Conservation (phyloP, 352 stramenopile genomes). For the Phytophthora sojae region DNA sequence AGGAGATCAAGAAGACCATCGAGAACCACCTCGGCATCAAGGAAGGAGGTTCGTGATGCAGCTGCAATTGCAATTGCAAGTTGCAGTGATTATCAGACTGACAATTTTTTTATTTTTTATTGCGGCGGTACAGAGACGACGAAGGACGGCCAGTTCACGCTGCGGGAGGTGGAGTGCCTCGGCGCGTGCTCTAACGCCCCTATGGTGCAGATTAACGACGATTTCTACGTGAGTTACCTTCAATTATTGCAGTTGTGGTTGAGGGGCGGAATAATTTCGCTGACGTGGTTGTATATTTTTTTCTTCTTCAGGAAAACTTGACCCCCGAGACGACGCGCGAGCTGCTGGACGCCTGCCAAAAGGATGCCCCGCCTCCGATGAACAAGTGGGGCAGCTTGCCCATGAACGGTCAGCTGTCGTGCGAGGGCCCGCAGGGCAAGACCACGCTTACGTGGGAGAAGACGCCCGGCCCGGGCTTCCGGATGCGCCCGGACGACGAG, state of each 20-base stretch:
- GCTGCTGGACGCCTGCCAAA: slow-evolving; percentile 97
- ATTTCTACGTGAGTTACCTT: slow-evolving; percentile 88
- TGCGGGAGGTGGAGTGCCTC: slow-evolving; percentile 99
- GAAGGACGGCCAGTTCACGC: slow-evolving; percentile 88
- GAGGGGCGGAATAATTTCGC: not conserved
- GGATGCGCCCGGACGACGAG: slow-evolving; percentile 91
- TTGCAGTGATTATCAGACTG: not conserved
- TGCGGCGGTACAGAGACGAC: slow-evolving; percentile 70
- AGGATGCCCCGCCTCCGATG: slow-evolving; percentile 93
- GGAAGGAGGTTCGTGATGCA: slow-evolving; percentile 80
- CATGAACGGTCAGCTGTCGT: slow-evolving; percentile 99
- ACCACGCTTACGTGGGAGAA: slow-evolving; percentile 92
- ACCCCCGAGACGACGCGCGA: slow-evolving; percentile 97
- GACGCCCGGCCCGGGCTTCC: slow-evolving; percentile 84
- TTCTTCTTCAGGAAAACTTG: slow-evolving; percentile 95
- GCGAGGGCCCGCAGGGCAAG: slow-evolving; percentile 97
- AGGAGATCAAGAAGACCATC: slow-evolving; percentile 99
- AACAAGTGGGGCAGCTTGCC: slow-evolving; percentile 98
- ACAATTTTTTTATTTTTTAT: not conserved
- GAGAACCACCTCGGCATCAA: slow-evolving; percentile 97
- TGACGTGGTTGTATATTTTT: slow-evolving; percentile 17
- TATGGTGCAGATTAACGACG: slow-evolving; percentile 99
- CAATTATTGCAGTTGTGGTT: not conserved
- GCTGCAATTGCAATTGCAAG: not conserved
- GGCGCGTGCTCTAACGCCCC: slow-evolving; percentile 99